phyloP scores from a whole-genome alignment of 345 rosid genomes.

The Hibiscus trionum region DNA sequence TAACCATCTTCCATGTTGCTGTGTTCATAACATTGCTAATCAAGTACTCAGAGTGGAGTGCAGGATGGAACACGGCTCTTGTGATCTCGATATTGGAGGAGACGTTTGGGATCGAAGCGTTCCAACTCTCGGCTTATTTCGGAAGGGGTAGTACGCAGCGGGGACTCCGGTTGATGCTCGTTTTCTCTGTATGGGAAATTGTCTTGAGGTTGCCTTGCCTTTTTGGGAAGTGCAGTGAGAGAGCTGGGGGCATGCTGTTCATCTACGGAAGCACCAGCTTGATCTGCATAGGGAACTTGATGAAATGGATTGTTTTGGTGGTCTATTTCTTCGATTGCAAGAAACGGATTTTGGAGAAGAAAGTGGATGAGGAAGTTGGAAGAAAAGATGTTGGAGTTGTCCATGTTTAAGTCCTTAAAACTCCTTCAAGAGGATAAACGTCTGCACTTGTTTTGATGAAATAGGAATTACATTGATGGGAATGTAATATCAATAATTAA shows the following conservation, averaged over 20 bases:
- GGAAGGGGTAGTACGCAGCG: slow-evolving; percentile 19
- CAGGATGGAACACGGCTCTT: slow-evolving; percentile 38
- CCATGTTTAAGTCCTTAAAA: not conserved
- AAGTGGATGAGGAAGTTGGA: slow-evolving; percentile 28
- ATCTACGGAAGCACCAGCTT: slow-evolving; percentile 15
- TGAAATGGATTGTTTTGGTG: slow-evolving; percentile 41
- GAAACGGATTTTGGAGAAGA: slow-evolving; percentile 20
- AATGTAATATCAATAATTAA: too few species aligned
- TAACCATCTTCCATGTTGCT: slow-evolving; percentile 17
- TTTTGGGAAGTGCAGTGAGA: slow-evolving; percentile 17
- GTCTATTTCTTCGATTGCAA: slow-evolving; percentile 32
- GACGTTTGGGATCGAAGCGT: slow-evolving; percentile 22
- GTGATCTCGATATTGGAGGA: slow-evolving; percentile 34
- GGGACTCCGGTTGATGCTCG: slow-evolving; percentile 27
- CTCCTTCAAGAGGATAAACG: not conserved
- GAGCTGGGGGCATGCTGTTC: slow-evolving; percentile 12
- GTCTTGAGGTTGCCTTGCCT: slow-evolving; percentile 26
- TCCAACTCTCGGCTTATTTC: slow-evolving; percentile 21
- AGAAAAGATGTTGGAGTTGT: not conserved
- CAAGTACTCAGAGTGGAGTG: slow-evolving; percentile 35
- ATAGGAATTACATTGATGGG: too few species aligned
- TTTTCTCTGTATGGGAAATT: slow-evolving; percentile 21
- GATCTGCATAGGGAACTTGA: slow-evolving; percentile 23
- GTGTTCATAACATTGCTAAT: slow-evolving; percentile 19
- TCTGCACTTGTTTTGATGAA: not conserved